Percentiles rank a stretch among this genome's conserved stretches.
These are phyloP conservation scores for Fusarium odoratissimum DNA, from an alignment of 2,329 filamentous ascomycete species.

Conservation along the genomic window DNA sequence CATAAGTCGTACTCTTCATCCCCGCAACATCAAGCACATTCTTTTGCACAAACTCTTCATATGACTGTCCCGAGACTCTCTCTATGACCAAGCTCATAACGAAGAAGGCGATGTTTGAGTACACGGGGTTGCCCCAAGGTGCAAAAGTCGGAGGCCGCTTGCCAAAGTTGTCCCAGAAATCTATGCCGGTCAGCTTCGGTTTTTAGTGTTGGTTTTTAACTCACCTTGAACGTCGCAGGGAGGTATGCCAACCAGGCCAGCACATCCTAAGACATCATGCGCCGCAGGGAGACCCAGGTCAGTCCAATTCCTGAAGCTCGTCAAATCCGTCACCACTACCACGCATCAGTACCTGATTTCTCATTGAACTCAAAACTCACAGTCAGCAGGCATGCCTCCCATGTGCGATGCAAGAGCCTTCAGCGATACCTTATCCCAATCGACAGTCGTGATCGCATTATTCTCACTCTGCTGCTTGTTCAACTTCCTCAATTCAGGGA, in stretches of 20 bases:
- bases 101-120: slow-evolving; percentile 6
- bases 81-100: slow-evolving; percentile 7
- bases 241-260: not conserved
- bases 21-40: slow-evolving; percentile 13
- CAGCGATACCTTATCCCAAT: slow-evolving; percentile 3
- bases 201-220: not conserved
- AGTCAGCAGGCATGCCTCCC: slow-evolving; percentile 11
- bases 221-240: not conserved
- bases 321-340: slow-evolving; percentile 10
- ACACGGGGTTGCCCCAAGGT: not conserved
- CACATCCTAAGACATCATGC: not conserved
- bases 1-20: slow-evolving; percentile 14
- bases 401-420: slow-evolving; percentile 11
- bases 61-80: not conserved
- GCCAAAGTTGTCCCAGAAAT: slow-evolving; percentile 22
- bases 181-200: not conserved
- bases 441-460: not conserved
- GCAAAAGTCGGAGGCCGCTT: not conserved
- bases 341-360: not conserved
- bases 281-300: not conserved
- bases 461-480: not conserved
- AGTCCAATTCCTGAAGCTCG: slow-evolving; percentile 9
- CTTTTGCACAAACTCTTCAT: slow-evolving; percentile 6
- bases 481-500: slow-evolving; percentile 2
- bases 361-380: not conserved